Conservation (phyloP, 305 asterid species). For the Fraxinus xanthoxyloides region DNA sequence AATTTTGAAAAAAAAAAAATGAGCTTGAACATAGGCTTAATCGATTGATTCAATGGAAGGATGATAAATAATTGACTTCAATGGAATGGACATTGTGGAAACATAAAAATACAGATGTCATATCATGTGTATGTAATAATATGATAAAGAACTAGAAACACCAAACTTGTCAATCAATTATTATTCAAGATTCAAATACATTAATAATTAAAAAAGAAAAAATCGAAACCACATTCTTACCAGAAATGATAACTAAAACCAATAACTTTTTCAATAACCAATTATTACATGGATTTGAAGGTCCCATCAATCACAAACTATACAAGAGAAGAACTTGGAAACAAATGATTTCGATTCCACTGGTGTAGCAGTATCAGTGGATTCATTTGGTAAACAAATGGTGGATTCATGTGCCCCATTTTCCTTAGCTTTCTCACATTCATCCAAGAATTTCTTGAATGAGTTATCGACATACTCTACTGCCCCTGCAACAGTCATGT, state of each 20-base stretch:
- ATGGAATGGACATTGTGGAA: not conserved
- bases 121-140: not conserved
- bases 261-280: not conserved
- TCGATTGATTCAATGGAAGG: not conserved
- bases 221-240: not conserved
- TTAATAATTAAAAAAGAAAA: not conserved
- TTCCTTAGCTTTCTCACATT: slow-evolving; percentile 41
- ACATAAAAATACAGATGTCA: not conserved
- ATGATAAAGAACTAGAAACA: not conserved
- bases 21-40: no score
- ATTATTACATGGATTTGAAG: not conserved
- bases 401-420: slow-evolving; percentile 43
- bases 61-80: not conserved
- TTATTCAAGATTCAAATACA: not conserved
- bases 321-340: slow-evolving; percentile 47
- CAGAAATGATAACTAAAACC: not conserved
- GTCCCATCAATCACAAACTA: slow-evolving; percentile 36
- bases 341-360: slow-evolving; percentile 35
- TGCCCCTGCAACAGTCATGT: slow-evolving; percentile 46
- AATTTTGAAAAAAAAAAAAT: no score
- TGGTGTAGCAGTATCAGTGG: not conserved
- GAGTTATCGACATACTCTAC: slow-evolving; percentile 43
- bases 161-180: not conserved
- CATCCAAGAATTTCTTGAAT: slow-evolving; percentile 48
- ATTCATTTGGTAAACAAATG: slow-evolving; percentile 26